These are phyloP conservation scores for Caryopteris hybrid DNA, from an alignment of 305 asterid genomes.

Conservation along the genomic window DNA sequence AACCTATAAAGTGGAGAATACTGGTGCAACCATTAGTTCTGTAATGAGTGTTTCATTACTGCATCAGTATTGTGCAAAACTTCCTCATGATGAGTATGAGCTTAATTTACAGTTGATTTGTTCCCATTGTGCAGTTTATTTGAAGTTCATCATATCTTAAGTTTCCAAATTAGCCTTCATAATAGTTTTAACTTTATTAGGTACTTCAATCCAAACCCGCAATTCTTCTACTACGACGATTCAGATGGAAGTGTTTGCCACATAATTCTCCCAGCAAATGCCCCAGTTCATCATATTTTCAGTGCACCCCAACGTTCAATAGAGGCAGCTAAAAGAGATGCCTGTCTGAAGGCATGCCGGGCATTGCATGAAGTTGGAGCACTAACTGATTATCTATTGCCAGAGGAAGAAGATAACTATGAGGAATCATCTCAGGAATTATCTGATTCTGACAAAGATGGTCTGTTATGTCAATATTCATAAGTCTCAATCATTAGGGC, in stretches of 20 bases:
- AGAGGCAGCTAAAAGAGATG: slow-evolving; percentile 83
- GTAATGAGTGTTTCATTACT: slow-evolving; percentile 74
- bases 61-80: slow-evolving; percentile 87
- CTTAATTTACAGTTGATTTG: slow-evolving; percentile 22
- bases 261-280: slow-evolving; percentile 81
- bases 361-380: slow-evolving; percentile 85
- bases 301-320: slow-evolving; percentile 64
- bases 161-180: not conserved
- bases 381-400: slow-evolving; percentile 87
- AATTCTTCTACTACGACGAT: slow-evolving; percentile 62
- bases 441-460: slow-evolving; percentile 61
- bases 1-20: slow-evolving; percentile 66
- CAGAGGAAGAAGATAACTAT: slow-evolving; percentile 49
- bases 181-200: slow-evolving; percentile 30
- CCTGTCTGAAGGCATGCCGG: slow-evolving; percentile 91
- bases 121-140: not conserved
- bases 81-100: slow-evolving; percentile 94
- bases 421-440: slow-evolving; percentile 43
- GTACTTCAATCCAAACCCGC: slow-evolving; percentile 76
- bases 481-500: not conserved
- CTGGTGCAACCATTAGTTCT: slow-evolving; percentile 89
- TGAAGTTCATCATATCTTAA: not conserved
- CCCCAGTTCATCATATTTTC: slow-evolving; percentile 67
- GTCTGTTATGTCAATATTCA: slow-evolving; percentile 36
- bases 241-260: slow-evolving; percentile 70